Evolutionary conservation across 306 rosid species (phyloP).

Genomic region (Cicer chorassanicum): DNA sequence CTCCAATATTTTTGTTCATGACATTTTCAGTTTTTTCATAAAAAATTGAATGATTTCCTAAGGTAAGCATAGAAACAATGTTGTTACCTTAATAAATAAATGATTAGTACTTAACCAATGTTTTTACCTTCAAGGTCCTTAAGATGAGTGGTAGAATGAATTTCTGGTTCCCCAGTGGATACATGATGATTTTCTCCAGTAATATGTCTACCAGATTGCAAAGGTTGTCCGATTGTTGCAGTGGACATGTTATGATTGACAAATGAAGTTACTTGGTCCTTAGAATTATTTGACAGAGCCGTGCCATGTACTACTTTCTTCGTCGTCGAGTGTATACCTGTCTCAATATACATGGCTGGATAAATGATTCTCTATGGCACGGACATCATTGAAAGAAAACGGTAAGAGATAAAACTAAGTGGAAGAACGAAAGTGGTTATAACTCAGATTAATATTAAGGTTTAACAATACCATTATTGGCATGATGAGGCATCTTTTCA

Average conservation of each 20-base stretch:
- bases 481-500: neutral
- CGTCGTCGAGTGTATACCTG: neutral
- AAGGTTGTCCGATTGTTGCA: neutral
- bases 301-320: neutral
- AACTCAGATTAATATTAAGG: neutral
- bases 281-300: neutral
- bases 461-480: slow-evolving; percentile 22
- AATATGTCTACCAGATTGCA: neutral
- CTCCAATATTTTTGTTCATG: neutral
- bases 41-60: neutral
- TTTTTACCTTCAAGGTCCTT: slow-evolving; percentile 18
- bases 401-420: neutral
- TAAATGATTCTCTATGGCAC: slow-evolving; percentile 18
- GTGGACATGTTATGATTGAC: neutral
- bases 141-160: neutral
- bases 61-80: neutral
- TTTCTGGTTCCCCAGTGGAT: neutral
- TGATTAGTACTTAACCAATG: neutral
- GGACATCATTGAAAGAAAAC: neutral
- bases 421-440: neutral
- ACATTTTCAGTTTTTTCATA: neutral
- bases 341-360: neutral
- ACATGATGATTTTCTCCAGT: slow-evolving; percentile 8
- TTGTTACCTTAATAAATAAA: neutral
- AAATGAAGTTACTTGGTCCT: slow-evolving; percentile 14